Evolutionary conservation across 2,329 filamentous ascomycete genomes (phyloP).

Genomic region (Pestalotiopsis sp.): DNA sequence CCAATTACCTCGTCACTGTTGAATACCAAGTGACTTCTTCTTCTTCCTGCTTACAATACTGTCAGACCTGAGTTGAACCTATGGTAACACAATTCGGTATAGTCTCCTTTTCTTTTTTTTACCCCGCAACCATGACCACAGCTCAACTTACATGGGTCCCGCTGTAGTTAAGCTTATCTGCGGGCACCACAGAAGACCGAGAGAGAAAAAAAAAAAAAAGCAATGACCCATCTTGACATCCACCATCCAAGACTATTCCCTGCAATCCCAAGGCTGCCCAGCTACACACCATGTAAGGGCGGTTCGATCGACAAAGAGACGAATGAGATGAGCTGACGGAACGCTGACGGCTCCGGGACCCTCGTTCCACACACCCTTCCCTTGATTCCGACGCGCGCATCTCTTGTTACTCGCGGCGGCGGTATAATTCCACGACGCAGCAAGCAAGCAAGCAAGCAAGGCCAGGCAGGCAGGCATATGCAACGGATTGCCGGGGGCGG

Average conservation of each 20-base stretch:
- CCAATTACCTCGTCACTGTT: neutral
- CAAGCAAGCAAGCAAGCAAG: too few relatives aligned
- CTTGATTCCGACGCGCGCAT: too few relatives aligned
- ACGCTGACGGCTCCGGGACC: neutral
- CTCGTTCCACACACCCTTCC: neutral
- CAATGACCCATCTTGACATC: neutral
- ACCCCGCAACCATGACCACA: conserved; percentile 4
- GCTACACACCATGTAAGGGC: neutral
- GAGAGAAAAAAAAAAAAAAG: neutral
- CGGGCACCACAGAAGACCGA: neutral
- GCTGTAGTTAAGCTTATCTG: neutral
- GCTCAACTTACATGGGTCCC: neutral
- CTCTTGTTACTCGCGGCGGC: too few relatives aligned
- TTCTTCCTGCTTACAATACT: neutral
- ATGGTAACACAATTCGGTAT: neutral
- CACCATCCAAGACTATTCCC: neutral
- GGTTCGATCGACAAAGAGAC: neutral
- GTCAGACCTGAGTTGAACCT: neutral
- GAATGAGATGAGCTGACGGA: neutral
- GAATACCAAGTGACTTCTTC: neutral
- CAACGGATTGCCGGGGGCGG: neutral
- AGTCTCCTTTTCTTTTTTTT: neutral
- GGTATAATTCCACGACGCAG: too few relatives aligned
- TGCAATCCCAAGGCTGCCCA: neutral
- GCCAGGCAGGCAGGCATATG: too few relatives aligned